Conservation (phyloP, 108 stramenopile genomes). For the Discostella pseudostelligera region DNA sequence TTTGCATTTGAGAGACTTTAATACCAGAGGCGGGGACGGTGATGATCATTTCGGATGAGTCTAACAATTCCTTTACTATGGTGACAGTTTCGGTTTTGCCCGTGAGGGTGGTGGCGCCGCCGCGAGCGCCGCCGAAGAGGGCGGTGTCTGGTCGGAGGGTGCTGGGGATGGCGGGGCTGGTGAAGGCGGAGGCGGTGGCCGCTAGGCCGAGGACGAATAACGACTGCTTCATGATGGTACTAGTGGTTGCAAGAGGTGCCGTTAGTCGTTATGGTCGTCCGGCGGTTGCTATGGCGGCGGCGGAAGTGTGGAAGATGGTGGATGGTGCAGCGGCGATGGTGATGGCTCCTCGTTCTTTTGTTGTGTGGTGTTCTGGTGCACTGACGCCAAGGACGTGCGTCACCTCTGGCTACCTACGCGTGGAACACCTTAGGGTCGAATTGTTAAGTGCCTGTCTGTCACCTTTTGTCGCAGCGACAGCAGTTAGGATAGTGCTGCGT, state of each 20-base stretch:
- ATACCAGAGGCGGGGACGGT: constrained; percentile 72
- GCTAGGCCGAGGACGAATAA: constrained; percentile 41
- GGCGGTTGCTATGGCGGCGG: background rate
- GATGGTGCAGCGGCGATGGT: background rate
- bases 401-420: no score
- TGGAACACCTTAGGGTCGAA: no score
- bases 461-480: no score
- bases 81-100: constrained; percentile 74
- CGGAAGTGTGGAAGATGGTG: background rate
- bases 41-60: constrained; percentile 81
- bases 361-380: background rate
- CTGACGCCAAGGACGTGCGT: background rate
- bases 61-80: constrained; percentile 68
- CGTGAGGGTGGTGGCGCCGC: constrained; percentile 67
- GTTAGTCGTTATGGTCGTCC: background rate
- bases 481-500: no score
- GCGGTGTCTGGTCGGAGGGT: constrained; percentile 39
- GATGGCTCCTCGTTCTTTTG: background rate
- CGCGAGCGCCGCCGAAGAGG: constrained; percentile 76
- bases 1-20: constrained; percentile 63
- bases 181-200: constrained; percentile 49
- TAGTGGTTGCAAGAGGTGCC: background rate
- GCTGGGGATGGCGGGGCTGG: constrained; percentile 13
- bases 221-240: constrained; percentile 46
- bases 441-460: no score